A percentile compares a stretch with the other conserved stretches of the same genome.
Evolutionary conservation across 139 green algal genomes (phyloP).

Genomic region (Gonium pectorale): DNA sequence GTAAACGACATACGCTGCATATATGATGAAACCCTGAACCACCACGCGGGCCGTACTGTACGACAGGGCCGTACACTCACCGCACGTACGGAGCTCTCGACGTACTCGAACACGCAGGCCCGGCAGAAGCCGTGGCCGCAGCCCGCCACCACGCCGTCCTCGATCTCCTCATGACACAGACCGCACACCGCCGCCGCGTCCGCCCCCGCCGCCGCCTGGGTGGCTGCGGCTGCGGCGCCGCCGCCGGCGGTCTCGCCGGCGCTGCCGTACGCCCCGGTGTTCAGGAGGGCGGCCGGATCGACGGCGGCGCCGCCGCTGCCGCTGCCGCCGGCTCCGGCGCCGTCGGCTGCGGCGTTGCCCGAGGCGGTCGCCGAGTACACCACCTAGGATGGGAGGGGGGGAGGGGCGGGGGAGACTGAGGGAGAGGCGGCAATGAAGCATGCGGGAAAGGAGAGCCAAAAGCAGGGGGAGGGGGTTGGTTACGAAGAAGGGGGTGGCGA

Average conservation of each 20-base stretch:
- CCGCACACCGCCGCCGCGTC: constrained; percentile 59
- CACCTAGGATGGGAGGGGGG: no score
- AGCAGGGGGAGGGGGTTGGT: not conserved
- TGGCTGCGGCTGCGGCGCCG: not conserved
- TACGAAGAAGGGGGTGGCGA: not conserved
- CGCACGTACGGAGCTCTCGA: constrained; percentile 54
- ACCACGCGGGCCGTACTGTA: no score
- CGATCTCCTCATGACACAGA: constrained; percentile 83
- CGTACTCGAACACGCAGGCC: constrained; percentile 80
- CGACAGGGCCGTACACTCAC: not conserved
- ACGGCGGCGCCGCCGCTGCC: constrained; percentile 9
- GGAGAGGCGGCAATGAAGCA: no score
- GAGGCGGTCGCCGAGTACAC: constrained; percentile 34
- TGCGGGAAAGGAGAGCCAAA: not conserved
- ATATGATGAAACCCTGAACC: no score
- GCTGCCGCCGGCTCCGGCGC: not conserved
- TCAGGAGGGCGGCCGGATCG: not conserved
- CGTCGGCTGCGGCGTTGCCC: not conserved
- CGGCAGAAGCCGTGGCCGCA: constrained; percentile 91
- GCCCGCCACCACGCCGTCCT: constrained; percentile 68
- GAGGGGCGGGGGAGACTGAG: no score
- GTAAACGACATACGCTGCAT: no score
- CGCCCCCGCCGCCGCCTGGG: constrained; percentile 6
- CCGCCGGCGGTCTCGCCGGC: not conserved
- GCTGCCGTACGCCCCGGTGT: constrained; percentile 2